phyloP scores from a whole-genome alignment of 2,329 filamentous ascomycete genomes.

The Clathrospora elynae region DNA sequence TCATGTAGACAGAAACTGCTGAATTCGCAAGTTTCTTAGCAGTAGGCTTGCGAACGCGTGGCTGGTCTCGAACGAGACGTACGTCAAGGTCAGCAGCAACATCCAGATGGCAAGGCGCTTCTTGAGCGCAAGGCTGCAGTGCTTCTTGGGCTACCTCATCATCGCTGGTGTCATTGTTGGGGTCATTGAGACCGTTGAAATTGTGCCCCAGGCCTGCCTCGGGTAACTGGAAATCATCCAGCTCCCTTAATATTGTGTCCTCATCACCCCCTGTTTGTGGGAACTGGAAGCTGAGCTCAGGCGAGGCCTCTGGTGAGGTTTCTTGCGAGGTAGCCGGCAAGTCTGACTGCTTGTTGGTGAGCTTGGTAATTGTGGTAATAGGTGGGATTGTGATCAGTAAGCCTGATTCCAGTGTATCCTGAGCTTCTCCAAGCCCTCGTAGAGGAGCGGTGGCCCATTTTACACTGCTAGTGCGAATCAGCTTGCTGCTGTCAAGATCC shows the following conservation, averaged over 20 bases:
- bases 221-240: too few species aligned
- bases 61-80: not conserved
- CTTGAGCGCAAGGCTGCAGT: not conserved
- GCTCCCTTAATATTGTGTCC: not conserved
- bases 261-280: not conserved
- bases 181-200: not conserved
- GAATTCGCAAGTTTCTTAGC: not conserved
- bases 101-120: not conserved
- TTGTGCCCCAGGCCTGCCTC: not conserved
- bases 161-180: not conserved
- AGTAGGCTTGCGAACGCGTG: not conserved
- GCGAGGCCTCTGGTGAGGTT: not conserved
- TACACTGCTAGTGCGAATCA: not conserved
- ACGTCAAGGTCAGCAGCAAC: not conserved
- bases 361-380: too few species aligned
- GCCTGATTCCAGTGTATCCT: not conserved
- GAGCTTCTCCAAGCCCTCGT: not conserved
- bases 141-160: too few species aligned
- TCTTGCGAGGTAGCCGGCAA: too few species aligned
- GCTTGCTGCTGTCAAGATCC: not conserved
- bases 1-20: not conserved
- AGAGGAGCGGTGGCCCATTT: not conserved
- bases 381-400: not conserved
- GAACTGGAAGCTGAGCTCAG: not conserved
- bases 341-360: too few species aligned